Conservation (phyloP, 768 basidiomycete species). For the Candolleomyces efflorescens region DNA sequence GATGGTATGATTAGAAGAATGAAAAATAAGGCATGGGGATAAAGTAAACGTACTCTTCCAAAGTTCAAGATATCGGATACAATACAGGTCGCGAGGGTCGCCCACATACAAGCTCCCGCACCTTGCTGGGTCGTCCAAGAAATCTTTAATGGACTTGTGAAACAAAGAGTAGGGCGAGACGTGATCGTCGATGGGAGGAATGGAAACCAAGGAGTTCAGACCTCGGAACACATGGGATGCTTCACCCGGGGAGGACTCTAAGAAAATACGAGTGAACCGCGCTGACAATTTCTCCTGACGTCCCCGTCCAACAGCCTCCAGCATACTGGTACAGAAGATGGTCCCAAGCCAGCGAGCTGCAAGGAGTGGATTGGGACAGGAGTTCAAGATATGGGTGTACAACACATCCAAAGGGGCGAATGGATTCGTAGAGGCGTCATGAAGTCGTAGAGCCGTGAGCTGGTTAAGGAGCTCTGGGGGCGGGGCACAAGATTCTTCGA, state of each 20-base stretch:
- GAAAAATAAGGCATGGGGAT: no score
- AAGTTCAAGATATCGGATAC: no score
- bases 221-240: neutral
- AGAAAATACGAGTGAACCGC: neutral
- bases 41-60: no score
- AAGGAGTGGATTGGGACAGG: neutral
- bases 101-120: neutral
- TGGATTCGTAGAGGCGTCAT: neutral
- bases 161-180: neutral
- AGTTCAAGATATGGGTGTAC: constrained; percentile 1
- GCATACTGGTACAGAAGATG: neutral
- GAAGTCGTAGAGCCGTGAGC: neutral
- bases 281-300: neutral
- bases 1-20: no score
- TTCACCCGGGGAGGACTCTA: neutral
- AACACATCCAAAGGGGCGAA: constrained; percentile 2
- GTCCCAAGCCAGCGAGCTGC: neutral
- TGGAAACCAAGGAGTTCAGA: neutral
- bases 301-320: no score
- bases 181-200: neutral
- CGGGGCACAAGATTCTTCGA: constrained; percentile 3
- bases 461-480: constrained; percentile 9
- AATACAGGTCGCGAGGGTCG: no score
- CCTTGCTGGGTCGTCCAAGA: neutral
- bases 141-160: neutral